These are phyloP conservation scores for Rasamsonia emersonii DNA, from an alignment of 2,329 filamentous ascomycete genomes.

Conservation along the genomic window DNA sequence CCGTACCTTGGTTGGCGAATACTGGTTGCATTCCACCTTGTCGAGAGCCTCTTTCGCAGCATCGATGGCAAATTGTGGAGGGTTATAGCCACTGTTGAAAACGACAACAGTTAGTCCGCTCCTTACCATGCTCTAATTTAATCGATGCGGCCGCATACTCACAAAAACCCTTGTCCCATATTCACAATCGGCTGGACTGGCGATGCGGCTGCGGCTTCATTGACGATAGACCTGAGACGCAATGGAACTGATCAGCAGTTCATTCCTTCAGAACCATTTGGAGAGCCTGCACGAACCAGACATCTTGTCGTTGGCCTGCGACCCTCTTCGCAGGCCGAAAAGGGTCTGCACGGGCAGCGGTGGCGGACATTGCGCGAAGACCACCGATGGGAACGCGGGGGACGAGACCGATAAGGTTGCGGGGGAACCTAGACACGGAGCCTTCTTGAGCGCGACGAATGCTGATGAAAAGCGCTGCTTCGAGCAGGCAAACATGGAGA, in stretches of 20 bases:
- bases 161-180: slow-evolving; percentile 58
- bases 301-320: slow-evolving; percentile 44
- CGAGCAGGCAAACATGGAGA: no score
- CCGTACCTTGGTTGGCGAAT: slow-evolving; percentile 75
- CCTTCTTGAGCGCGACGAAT: no score
- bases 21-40: slow-evolving; percentile 95
- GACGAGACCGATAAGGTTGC: no score
- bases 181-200: slow-evolving; percentile 59
- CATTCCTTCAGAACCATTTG: neutral
- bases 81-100: slow-evolving; percentile 66
- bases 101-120: slow-evolving; percentile 2
- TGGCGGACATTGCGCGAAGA: slow-evolving; percentile 32
- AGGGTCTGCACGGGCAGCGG: slow-evolving; percentile 28
- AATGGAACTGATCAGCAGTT: slow-evolving; percentile 1
- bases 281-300: slow-evolving; percentile 28
- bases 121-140: neutral
- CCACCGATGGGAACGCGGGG: slow-evolving; percentile 1
- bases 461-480: no score
- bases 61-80: slow-evolving; percentile 79
- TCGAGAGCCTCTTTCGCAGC: slow-evolving; percentile 86
- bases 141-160: slow-evolving; percentile 17
- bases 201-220: slow-evolving; percentile 56
- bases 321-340: slow-evolving; percentile 41
- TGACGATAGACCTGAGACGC: slow-evolving; percentile 51
- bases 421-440: no score